A percentile compares a stretch with the other conserved stretches of the same genome.
Evolutionary conservation across 495 filamentous ascomycete species (phyloP).

Genomic region (Xylaria cubensis): DNA sequence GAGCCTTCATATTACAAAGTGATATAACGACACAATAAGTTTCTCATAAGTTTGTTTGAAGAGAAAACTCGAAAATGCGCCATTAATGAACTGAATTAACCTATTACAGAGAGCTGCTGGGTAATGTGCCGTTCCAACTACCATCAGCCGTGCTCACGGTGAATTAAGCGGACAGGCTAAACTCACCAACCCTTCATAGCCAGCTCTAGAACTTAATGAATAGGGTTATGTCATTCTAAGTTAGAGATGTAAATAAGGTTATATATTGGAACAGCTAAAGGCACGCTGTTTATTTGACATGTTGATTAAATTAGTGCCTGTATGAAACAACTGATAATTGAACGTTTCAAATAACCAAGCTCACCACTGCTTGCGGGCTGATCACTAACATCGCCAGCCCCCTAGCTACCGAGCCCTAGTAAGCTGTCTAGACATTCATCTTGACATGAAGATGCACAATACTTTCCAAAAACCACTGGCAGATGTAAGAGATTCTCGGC

Average conservation of each 20-base stretch:
- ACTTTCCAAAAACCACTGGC: too few relatives aligned
- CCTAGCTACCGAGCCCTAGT: too few relatives aligned
- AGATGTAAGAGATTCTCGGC: too few relatives aligned
- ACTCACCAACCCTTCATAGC: not conserved
- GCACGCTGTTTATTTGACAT: too few relatives aligned
- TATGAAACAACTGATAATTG: too few relatives aligned
- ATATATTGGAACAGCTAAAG: not conserved
- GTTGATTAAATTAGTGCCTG: too few relatives aligned
- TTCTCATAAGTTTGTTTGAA: not conserved
- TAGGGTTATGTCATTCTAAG: not conserved
- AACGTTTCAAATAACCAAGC: too few relatives aligned
- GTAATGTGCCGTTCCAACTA: not conserved
- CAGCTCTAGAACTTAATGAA: not conserved
- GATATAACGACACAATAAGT: too few relatives aligned
- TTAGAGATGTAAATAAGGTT: not conserved
- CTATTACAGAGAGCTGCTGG: not conserved
- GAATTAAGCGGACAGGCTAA: conserved; percentile 7
- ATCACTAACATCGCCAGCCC: too few relatives aligned
- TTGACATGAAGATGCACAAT: too few relatives aligned
- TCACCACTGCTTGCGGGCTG: too few relatives aligned
- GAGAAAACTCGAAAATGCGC: not conserved
- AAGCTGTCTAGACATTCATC: too few relatives aligned
- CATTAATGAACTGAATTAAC: not conserved
- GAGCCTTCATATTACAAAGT: not conserved
- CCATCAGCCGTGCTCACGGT: not conserved